phyloP scores from a whole-genome alignment of 2,329 filamentous ascomycete genomes.

The Chrysoporthe deuterocubensis region DNA sequence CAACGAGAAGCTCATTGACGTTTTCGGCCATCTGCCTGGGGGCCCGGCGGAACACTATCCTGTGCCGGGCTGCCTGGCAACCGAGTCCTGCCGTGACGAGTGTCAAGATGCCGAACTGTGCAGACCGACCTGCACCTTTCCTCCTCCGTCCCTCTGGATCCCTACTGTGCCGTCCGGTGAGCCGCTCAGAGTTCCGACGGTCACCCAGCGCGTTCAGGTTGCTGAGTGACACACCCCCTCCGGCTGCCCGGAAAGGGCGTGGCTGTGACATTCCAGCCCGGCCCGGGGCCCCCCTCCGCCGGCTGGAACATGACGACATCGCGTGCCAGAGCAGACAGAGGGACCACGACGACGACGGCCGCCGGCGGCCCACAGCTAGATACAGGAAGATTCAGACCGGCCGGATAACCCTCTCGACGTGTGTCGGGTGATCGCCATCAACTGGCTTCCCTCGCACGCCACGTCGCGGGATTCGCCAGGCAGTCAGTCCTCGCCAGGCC shows the following conservation, averaged over 20 bases:
- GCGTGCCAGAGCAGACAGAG: background rate
- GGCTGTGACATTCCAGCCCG: constrained; percentile 3
- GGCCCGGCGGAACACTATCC: too few relatives aligned
- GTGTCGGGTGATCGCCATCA: background rate
- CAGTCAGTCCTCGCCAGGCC: background rate
- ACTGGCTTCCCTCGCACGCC: background rate
- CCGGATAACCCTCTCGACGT: background rate
- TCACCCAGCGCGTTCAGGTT: background rate
- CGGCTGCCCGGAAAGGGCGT: background rate
- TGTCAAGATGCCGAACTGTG: too few relatives aligned
- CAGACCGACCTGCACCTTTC: too few relatives aligned
- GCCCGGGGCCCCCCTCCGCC: background rate
- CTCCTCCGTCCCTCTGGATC: too few relatives aligned
- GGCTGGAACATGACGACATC: background rate
- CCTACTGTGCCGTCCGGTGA: too few relatives aligned
- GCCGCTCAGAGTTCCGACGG: background rate
- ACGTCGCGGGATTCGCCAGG: background rate
- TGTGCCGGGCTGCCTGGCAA: too few relatives aligned
- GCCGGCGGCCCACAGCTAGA: too few relatives aligned
- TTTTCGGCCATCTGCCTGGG: too few relatives aligned
- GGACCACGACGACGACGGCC: background rate
- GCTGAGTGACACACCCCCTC: background rate
- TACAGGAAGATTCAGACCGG: too few relatives aligned
- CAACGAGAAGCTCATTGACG: too few relatives aligned
- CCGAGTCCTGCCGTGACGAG: too few relatives aligned